A percentile compares a stretch with the other conserved stretches of the same genome.
These are phyloP conservation scores for Wickerhamiella nectarea DNA, from an alignment of 805 yeast genomes.

Conservation along the genomic window DNA sequence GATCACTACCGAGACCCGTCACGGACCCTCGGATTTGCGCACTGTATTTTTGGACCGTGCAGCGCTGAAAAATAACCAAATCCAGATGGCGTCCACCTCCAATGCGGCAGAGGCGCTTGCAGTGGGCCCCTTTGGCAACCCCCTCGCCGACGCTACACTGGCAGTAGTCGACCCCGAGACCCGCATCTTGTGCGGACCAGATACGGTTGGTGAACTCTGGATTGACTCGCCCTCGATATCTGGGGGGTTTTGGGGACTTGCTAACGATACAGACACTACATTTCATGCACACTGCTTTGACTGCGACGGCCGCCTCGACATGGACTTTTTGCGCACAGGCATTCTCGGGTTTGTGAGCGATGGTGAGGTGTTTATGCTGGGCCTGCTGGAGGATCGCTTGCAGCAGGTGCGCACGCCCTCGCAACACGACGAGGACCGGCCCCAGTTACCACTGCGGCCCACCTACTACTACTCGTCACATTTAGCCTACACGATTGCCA, in stretches of 20 bases:
- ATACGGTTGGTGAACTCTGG: conserved; percentile 94
- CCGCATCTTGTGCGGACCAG: conserved; percentile 51
- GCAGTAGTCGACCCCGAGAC: conserved; percentile 95
- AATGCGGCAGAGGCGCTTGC: conserved; percentile 31
- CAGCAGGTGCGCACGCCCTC: conserved; percentile 6
- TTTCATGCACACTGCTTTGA: conserved; percentile 75
- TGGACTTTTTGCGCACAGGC: conserved; percentile 83
- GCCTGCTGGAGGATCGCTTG: conserved; percentile 82
- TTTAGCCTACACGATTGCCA: conserved; percentile 67
- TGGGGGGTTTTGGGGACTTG: conserved; percentile 75
- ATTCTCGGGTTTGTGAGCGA: conserved; percentile 74
- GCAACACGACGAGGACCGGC: too few relatives aligned
- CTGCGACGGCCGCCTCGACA: conserved; percentile 51
- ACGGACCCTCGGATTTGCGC: conserved; percentile 43
- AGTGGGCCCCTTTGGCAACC: conserved; percentile 87
- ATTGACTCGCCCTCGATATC: conserved; percentile 85
- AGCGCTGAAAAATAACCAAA: conserved; percentile 57
- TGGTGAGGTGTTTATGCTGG: conserved; percentile 79
- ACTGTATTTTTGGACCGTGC: conserved; percentile 46
- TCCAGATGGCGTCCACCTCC: conserved; percentile 47
- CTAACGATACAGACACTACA: conserved; percentile 52
- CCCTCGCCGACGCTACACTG: conserved; percentile 83
- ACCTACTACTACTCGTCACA: conserved; percentile 79
- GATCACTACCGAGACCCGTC: conserved; percentile 38
- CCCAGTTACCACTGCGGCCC: background rate